A percentile compares a stretch with the other conserved stretches of the same genome.
Evolutionary conservation across 208 protist genomes (phyloP).

Genomic region (Trypanosoma conorhini): DNA sequence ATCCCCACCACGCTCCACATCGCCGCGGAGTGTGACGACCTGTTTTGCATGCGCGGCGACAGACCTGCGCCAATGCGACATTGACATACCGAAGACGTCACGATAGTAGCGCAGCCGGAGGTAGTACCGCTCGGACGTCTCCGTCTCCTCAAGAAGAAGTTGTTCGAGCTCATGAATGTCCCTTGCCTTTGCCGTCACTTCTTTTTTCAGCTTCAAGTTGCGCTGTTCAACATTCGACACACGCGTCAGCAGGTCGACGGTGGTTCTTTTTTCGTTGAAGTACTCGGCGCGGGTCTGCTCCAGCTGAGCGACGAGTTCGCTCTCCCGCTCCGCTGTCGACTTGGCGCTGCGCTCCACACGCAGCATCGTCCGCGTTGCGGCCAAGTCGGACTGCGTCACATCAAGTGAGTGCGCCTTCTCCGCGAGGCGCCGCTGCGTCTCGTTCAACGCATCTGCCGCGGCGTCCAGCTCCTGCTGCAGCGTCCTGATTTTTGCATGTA

Average conservation of each 20-base stretch:
- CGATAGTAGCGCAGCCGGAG: conserved; percentile 57
- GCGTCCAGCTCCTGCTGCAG: conserved; percentile 29
- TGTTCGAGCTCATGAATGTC: conserved; percentile 71
- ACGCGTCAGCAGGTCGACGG: conserved; percentile 67
- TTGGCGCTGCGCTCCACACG: conserved; percentile 25
- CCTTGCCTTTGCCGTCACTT: conserved; percentile 22
- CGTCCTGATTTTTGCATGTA: conserved; percentile 30
- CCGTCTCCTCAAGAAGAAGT: conserved; percentile 74
- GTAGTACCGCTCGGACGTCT: conserved; percentile 73
- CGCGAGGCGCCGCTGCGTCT: conserved; percentile 46
- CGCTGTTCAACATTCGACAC: conserved; percentile 55
- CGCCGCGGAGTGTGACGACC: not conserved
- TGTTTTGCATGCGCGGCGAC: not conserved
- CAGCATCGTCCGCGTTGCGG: conserved; percentile 28
- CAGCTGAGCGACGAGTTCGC: conserved; percentile 38
- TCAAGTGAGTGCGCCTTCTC: conserved; percentile 31
- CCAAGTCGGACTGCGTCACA: conserved; percentile 28
- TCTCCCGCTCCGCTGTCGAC: conserved; percentile 1
- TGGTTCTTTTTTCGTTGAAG: conserved; percentile 73
- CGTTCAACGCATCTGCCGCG: conserved; percentile 36
- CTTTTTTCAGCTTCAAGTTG: conserved; percentile 36
- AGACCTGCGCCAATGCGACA: conserved; percentile 25
- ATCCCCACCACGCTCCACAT: not conserved
- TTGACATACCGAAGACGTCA: conserved; percentile 35
- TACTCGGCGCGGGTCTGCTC: conserved; percentile 53